Base-by-base conservation (phyloP, 306 rosid species). In the Inga leiocalycina region DNA sequence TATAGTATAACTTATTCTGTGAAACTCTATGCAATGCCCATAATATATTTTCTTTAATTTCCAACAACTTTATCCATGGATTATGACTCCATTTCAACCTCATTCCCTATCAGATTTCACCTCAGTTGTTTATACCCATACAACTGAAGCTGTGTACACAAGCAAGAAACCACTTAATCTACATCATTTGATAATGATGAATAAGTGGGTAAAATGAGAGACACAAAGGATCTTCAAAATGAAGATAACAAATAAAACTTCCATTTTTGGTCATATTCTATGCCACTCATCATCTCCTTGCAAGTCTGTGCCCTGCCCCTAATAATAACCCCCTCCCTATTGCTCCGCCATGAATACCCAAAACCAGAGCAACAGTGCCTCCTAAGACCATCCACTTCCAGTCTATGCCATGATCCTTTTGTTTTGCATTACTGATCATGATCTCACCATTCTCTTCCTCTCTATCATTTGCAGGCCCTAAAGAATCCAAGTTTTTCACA, bases 371-470 rank as follows among this genome's bases (percentile, higher is more conserved):
- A 81, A 91, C 93, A 16, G 99, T 80, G 57, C 98, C 98, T 75
- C 99, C 98, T 35, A 96, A 19, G 70, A 88, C 93, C 80, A 96
- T 49, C 99, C 99, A 96, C 83, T 92, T 96, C 98, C 99, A 96
- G 85, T 91, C 97, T 22, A 96, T 71, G 75, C 94, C 92, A 52
- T 81, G 79, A 71, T 84, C 90, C 37, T 76, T 86, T 64, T 82
- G 89, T n/a, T 62, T 80, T 46, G 19, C 77, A 49, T 79, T 69
- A 64, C 32, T 75, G 39, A 64, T 64, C 59, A 56, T 10, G 45
- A 79, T 86, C 73, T 70, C 84, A 84, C 35, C 69, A 37, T 52
- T 69, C 49, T 83, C 93, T 80, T 87, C 98, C 62, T 84, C 83
- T 30, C 59, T 82, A 3, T 84, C 75, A 3, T 84, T 77, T 5